A percentile compares a stretch with the other conserved stretches of the same genome.
These are phyloP conservation scores for Novymonas esmeraldas DNA, from an alignment of 208 protist genomes.

Conservation along the genomic window DNA sequence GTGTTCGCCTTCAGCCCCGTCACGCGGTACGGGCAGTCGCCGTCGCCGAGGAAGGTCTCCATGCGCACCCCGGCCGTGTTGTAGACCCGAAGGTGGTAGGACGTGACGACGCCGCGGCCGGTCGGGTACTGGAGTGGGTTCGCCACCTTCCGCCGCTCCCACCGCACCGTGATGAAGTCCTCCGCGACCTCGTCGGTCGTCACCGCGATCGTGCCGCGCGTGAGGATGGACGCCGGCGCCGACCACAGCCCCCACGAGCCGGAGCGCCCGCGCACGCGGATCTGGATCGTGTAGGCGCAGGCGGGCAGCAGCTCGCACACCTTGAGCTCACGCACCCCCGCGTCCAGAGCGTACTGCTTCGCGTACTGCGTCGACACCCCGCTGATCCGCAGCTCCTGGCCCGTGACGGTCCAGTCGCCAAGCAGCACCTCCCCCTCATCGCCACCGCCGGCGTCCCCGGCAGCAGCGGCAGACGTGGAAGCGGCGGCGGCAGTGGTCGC, in stretches of 20 bases:
- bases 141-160: conserved; percentile 81
- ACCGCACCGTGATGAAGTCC: conserved; percentile 85
- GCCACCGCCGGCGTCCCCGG: conserved; percentile 2
- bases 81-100: conserved; percentile 91
- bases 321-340: conserved; percentile 86
- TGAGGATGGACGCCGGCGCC: conserved; percentile 80
- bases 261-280: conserved; percentile 81
- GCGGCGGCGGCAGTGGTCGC: too few species aligned
- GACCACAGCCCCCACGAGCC: conserved; percentile 91
- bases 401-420: conserved; percentile 83
- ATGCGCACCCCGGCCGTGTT: conserved; percentile 70
- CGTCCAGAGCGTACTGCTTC: conserved; percentile 82
- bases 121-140: conserved; percentile 87
- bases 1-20: conserved; percentile 82
- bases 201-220: conserved; percentile 84
- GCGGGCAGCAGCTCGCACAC: conserved; percentile 83
- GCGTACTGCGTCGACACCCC: conserved; percentile 79
- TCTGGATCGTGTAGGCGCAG: conserved; percentile 88
- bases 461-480: not conserved
- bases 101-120: conserved; percentile 82
- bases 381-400: conserved; percentile 90
- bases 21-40: conserved; percentile 89
- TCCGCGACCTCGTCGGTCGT: conserved; percentile 89
- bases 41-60: conserved; percentile 88
- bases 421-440: conserved; percentile 49